Conservation (phyloP, 2,329 filamentous ascomycete species). For the Dactylonectria estremocensis region DNA sequence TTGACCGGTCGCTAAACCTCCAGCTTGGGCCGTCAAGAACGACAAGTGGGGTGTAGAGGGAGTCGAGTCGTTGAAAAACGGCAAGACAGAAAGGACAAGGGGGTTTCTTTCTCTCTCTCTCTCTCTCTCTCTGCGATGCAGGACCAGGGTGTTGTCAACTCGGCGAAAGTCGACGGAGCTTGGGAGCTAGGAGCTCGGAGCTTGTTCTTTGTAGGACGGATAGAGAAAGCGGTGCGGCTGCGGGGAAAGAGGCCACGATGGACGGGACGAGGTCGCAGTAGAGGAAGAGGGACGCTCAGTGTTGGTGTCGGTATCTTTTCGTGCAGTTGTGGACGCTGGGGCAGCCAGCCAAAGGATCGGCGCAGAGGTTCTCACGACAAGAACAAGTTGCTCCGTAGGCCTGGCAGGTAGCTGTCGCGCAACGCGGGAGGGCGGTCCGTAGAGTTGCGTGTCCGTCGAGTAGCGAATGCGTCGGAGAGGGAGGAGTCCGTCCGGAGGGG, state of each 20-base stretch:
- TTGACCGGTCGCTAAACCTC: not conserved
- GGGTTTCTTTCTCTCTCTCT: no score
- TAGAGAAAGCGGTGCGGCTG: not conserved
- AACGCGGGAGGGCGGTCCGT: not conserved
- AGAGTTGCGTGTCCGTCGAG: not conserved
- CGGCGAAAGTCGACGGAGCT: slow-evolving; percentile 4
- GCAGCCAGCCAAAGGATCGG: not conserved
- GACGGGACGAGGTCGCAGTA: not conserved
- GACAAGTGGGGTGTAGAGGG: not conserved
- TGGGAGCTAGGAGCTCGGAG: not conserved
- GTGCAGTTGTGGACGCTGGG: no score
- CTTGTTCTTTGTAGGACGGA: not conserved
- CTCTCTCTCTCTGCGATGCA: slow-evolving; percentile 18
- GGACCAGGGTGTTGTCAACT: slow-evolving; percentile 7
- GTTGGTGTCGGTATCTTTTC: no score
- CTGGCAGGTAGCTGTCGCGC: not conserved
- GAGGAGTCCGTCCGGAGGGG: not conserved
- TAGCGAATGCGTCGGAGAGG: not conserved
- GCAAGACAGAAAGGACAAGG: slow-evolving; percentile 6
- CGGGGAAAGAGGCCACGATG: not conserved
- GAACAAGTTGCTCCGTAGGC: not conserved
- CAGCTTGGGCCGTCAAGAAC: not conserved
- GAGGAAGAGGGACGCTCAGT: not conserved
- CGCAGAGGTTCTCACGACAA: not conserved
- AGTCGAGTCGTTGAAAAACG: not conserved